Base-by-base conservation (phyloP, 73 alveolate species). In the Loxodes magnus region DNA sequence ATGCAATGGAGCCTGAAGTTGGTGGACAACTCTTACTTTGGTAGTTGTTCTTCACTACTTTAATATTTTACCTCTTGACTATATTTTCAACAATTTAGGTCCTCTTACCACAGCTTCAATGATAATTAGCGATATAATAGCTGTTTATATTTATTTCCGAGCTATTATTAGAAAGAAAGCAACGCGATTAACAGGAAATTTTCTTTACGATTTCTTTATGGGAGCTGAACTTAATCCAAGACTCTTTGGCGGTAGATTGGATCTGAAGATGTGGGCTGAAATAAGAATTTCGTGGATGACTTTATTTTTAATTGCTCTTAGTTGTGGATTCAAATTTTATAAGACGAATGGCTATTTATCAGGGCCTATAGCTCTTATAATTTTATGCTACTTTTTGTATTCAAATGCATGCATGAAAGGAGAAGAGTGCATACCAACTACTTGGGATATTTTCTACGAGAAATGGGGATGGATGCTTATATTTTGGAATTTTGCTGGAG, bases 381-480 rank as follows among this genome's bases (percentile, higher is more conserved):
- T 51, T 1, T 2, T 15, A 1, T 19, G 36, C 14, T 62, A 51
- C 1, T 28, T 9, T 51, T 36, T 51, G n/a, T 51, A 51, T 38
- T 10, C 57, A 10, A 51, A 51, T 38, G 65, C 65, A 9, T 51
- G 65, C 2, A 51, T 51, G 65, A 51, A 51, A 17, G 65, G 65
- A 35, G 65, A 51, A 38, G 65, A 51, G 51, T 51, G 65, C 28
- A 38, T 51, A 7, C 20, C 66, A 2, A 51, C 65, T 15, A 51
- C 65, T 38, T 51, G 65, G 65, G 65, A 51, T 38, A 51, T 51
- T 1, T 51, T 51, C 28, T 51, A 51, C 37, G 65, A 51, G 21
- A 51, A 51, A 17, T 51, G 65, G 65, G 65, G 65, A 14, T 51
- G 56, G 63, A 51, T 51, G 65, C 65, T 51, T 14, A 37, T 51